phyloP scores from a whole-genome alignment of 192 early-diverging fungal genomes.

The Piromyces finnis region DNA sequence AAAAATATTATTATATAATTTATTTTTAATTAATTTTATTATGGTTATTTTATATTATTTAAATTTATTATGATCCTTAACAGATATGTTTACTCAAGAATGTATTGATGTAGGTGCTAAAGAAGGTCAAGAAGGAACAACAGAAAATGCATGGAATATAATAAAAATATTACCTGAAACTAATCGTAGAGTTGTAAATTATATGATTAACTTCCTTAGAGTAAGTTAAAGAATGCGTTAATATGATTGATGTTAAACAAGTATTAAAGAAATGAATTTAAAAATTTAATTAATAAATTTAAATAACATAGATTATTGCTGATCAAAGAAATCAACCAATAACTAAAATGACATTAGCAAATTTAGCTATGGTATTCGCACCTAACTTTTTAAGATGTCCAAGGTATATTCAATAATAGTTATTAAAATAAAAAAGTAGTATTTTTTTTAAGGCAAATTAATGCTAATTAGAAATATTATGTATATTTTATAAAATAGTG shows the following conservation, averaged over 20 bases:
- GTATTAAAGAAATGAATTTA: too few relatives aligned
- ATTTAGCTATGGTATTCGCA: slow-evolving; percentile 91
- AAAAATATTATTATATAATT: slow-evolving; percentile 11
- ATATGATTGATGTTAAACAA: too few relatives aligned
- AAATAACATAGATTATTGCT: slow-evolving; percentile 42
- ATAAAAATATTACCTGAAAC: slow-evolving; percentile 28
- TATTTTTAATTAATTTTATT: neutral
- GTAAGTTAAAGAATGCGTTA: slow-evolving; percentile 9
- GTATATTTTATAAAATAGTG: neutral
- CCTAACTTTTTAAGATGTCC: slow-evolving; percentile 86
- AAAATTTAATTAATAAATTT: too few relatives aligned
- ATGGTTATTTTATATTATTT: neutral
- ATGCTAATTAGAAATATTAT: slow-evolving; percentile 14
- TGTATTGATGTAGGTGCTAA: slow-evolving; percentile 17
- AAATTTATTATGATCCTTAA: neutral
- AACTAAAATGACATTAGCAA: slow-evolving; percentile 82
- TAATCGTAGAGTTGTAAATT: slow-evolving; percentile 52
- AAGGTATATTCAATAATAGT: neutral
- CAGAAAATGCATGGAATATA: slow-evolving; percentile 11
- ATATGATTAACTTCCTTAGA: slow-evolving; percentile 66
- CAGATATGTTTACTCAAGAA: neutral
- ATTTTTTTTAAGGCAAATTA: too few relatives aligned
- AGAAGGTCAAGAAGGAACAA: slow-evolving; percentile 11
- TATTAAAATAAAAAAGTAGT: too few relatives aligned
- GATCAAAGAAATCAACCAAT: slow-evolving; percentile 43